Evolutionary conservation across 768 basidiomycete species (phyloP).

Genomic region (Termitomyces sp.): DNA sequence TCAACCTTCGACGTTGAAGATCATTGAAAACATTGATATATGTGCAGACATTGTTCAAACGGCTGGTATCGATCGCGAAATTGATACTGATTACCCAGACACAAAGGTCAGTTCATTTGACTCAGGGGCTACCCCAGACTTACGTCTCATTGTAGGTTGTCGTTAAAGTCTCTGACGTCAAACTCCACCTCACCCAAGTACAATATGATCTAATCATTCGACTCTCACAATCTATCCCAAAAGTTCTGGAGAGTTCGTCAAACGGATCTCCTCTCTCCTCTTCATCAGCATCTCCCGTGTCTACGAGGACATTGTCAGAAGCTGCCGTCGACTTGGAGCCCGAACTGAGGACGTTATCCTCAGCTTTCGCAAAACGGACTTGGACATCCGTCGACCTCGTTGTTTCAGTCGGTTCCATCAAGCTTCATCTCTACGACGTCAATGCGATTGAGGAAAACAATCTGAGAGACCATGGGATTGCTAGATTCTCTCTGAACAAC

Average conservation of each 20-base stretch:
- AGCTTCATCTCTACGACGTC: conserved; percentile 81
- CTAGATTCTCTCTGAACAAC: conserved; percentile 76
- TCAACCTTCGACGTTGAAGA: conserved; percentile 58
- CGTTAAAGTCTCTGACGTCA: conserved; percentile 78
- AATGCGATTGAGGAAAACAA: conserved; percentile 49
- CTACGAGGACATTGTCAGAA: conserved; percentile 5
- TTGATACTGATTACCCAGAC: conserved; percentile 55
- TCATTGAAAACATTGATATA: conserved; percentile 88
- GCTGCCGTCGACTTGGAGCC: conserved; percentile 21
- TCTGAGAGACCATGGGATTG: conserved; percentile 77
- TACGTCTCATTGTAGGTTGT: conserved; percentile 41
- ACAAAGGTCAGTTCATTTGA: conserved; percentile 51
- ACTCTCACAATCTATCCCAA: conserved; percentile 63
- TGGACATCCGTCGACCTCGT: conserved; percentile 73
- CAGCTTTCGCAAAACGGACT: conserved; percentile 20
- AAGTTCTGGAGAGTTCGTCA: conserved; percentile 47
- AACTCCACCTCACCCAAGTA: conserved; percentile 73
- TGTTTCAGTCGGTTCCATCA: conserved; percentile 64
- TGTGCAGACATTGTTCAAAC: conserved; percentile 63
- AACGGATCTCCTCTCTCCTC: conserved; percentile 32
- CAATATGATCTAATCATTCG: conserved; percentile 74
- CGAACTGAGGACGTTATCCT: not conserved
- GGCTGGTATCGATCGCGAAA: conserved; percentile 44
- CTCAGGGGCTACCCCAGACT: not conserved
- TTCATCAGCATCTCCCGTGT: conserved; percentile 14